Evolutionary conservation across 1,139 yeast genomes (phyloP).

Genomic region (Saccharomyces hybrid): DNA sequence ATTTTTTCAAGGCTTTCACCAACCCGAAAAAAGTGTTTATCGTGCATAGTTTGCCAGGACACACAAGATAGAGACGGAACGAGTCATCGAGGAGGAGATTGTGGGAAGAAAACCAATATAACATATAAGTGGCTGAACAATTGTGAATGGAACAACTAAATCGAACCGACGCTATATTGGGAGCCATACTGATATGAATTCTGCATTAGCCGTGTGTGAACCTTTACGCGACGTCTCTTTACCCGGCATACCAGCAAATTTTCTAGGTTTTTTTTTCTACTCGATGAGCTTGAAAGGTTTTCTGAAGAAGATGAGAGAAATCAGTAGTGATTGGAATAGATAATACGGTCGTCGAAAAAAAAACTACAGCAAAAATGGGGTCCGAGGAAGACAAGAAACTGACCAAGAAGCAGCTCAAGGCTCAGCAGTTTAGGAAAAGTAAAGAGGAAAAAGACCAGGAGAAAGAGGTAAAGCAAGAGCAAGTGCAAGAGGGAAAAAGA

Average conservation of each 20-base stretch:
- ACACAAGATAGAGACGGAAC: not conserved
- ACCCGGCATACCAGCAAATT: not conserved
- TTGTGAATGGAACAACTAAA: not conserved
- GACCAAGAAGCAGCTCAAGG: conserved; percentile 74
- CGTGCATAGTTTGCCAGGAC: not conserved
- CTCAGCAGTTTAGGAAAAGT: conserved; percentile 49
- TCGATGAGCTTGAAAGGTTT: not conserved
- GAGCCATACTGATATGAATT: not conserved
- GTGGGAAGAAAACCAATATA: not conserved
- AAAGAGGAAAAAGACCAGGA: conserved; percentile 30
- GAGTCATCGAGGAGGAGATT: not conserved
- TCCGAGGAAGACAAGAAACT: conserved; percentile 37
- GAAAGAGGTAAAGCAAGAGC: conserved; percentile 23
- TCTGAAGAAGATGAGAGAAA: not conserved
- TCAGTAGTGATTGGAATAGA: not conserved
- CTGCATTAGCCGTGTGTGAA: not conserved
- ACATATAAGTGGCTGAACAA: not conserved
- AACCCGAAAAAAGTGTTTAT: not conserved
- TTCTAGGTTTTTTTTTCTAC: not conserved
- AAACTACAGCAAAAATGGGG: conserved; percentile 2
- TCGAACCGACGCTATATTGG: not conserved
- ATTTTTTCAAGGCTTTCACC: not conserved
- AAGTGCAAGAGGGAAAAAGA: conserved; percentile 13
- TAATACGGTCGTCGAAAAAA: not conserved
- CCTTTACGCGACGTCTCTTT: not conserved